These are phyloP conservation scores for Bullera alba DNA, from an alignment of 768 basidiomycete genomes.

Conservation along the genomic window DNA sequence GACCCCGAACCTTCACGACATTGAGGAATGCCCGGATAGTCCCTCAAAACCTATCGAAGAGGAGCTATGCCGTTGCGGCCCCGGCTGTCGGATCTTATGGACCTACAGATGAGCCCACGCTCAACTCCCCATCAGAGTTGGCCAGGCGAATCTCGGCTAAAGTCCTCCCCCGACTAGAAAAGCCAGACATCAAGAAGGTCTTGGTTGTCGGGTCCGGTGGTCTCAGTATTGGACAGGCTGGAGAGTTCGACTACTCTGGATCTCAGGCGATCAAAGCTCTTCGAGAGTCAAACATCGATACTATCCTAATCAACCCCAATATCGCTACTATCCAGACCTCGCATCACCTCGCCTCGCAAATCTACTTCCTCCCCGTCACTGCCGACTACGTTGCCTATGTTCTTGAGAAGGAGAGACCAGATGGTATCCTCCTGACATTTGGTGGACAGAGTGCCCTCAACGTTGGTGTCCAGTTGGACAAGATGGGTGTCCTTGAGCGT, in stretches of 20 bases:
- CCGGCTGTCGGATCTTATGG: slow-evolving; percentile 46
- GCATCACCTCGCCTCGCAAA: slow-evolving; percentile 89
- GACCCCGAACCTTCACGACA: neutral
- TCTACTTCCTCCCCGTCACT: slow-evolving; percentile 95
- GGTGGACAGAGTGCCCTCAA: slow-evolving; percentile 97
- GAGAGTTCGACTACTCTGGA: slow-evolving; percentile 97
- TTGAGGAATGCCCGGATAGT: neutral
- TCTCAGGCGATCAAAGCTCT: slow-evolving; percentile 98
- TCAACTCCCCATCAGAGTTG: slow-evolving; percentile 89
- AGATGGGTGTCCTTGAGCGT: slow-evolving; percentile 90
- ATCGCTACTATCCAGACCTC: slow-evolving; percentile 99
- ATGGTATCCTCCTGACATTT: slow-evolving; percentile 93
- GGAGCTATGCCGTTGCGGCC: slow-evolving; percentile 44
- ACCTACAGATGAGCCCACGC: slow-evolving; percentile 42
- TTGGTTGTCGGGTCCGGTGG: slow-evolving; percentile 95
- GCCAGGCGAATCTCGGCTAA: slow-evolving; percentile 88
- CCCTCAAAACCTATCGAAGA: neutral
- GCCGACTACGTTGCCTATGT: slow-evolving; percentile 98
- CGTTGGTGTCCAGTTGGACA: slow-evolving; percentile 91
- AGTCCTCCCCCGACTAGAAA: slow-evolving; percentile 82
- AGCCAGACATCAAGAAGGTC: slow-evolving; percentile 88
- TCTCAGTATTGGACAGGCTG: slow-evolving; percentile 93
- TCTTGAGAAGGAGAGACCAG: slow-evolving; percentile 94
- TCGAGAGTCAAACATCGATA: slow-evolving; percentile 86
- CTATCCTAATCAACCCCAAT: slow-evolving; percentile 95